Evolutionary conservation across 495 filamentous ascomycete species (phyloP).

Genomic region (Trichoderma gamsii): DNA sequence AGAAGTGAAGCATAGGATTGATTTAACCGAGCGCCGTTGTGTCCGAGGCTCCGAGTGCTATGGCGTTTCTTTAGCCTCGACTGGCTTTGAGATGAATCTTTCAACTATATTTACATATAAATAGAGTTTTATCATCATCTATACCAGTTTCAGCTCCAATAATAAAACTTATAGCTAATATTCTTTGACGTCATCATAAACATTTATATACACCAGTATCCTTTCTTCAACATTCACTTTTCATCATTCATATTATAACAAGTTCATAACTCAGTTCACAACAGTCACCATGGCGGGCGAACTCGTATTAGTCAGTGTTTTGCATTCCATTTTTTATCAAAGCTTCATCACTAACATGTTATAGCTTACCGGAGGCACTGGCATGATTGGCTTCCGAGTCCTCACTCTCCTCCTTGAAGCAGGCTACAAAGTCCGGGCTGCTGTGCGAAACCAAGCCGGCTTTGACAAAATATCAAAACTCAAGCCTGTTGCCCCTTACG

Average conservation of each 20-base stretch:
- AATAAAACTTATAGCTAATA: background rate
- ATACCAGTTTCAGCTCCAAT: background rate
- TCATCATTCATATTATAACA: background rate
- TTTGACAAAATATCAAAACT: constrained; percentile 27
- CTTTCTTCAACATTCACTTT: background rate
- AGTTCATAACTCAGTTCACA: background rate
- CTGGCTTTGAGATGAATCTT: background rate
- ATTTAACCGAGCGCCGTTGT: background rate
- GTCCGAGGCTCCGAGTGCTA: background rate
- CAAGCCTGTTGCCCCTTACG: constrained; percentile 29
- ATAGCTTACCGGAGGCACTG: constrained; percentile 51
- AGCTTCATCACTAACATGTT: background rate
- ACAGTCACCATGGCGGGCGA: constrained; percentile 6
- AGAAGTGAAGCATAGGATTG: too few species aligned
- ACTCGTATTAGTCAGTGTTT: background rate
- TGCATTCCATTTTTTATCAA: constrained; percentile 28
- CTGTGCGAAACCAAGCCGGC: constrained; percentile 33
- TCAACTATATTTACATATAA: background rate
- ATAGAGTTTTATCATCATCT: background rate
- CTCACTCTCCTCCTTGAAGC: constrained; percentile 47
- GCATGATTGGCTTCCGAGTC: constrained; percentile 53
- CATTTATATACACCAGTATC: background rate
- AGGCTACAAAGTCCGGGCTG: constrained; percentile 41
- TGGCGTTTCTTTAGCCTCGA: background rate
- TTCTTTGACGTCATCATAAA: background rate